Percentiles rank a stretch among this genome's conserved stretches.
Evolutionary conservation across 345 rosid genomes (phyloP).

Genomic region (Durio zibethinus): DNA sequence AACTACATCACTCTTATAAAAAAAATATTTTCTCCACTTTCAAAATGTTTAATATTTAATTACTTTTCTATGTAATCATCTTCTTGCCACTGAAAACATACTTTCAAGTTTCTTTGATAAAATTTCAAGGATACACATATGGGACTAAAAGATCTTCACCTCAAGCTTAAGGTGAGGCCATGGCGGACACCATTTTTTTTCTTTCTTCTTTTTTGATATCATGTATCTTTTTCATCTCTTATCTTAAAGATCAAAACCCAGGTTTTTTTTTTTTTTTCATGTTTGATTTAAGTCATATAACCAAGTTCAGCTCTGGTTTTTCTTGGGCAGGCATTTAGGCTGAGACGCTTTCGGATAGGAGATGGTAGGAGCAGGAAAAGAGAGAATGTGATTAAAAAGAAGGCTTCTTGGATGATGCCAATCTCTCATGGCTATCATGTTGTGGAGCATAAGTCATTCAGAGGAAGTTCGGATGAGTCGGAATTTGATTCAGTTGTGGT

Average conservation of each 20-base stretch:
- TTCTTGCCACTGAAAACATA: too few relatives aligned
- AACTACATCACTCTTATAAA: not conserved
- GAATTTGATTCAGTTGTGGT: constrained; percentile 43
- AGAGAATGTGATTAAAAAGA: constrained; percentile 27
- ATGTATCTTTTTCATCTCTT: not conserved
- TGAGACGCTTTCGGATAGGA: constrained; percentile 32
- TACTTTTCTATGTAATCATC: not conserved
- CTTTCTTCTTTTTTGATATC: not conserved
- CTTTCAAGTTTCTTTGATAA: not conserved
- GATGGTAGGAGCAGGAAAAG: constrained; percentile 34
- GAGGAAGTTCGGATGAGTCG: constrained; percentile 11
- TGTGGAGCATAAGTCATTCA: constrained; percentile 31
- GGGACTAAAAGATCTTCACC: constrained; percentile 48
- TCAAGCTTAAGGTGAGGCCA: constrained; percentile 52
- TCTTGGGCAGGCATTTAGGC: constrained; percentile 42
- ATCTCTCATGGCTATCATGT: constrained; percentile 64
- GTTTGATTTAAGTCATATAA: not conserved
- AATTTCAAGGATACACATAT: constrained; percentile 18
- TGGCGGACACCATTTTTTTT: not conserved
- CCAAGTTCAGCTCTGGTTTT: not conserved
- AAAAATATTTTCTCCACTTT: not conserved
- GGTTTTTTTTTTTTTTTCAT: not conserved
- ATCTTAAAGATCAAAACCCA: not conserved
- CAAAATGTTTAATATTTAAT: not conserved
- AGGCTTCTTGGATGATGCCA: constrained; percentile 60